Conservation (phyloP, 139 green algal species). For the Nannochloris sp. region DNA sequence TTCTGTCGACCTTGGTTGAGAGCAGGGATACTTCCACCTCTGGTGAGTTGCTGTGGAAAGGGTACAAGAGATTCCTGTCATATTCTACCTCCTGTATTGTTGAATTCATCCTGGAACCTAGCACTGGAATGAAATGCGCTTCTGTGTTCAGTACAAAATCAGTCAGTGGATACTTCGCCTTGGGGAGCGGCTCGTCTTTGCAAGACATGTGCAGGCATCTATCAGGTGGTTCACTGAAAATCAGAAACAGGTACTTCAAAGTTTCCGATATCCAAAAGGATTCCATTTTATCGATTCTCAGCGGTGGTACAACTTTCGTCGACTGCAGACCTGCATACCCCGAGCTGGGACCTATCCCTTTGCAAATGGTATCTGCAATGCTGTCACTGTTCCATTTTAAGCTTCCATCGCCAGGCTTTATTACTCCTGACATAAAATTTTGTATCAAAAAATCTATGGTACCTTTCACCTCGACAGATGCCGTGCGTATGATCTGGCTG, state of each 20-base stretch:
- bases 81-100: too few species aligned
- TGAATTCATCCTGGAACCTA: conserved; percentile 19
- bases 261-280: conserved; percentile 80
- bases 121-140: conserved; percentile 65
- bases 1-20: too few species aligned
- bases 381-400: too few species aligned
- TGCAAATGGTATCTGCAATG: neutral
- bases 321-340: conserved; percentile 55
- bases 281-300: conserved; percentile 67
- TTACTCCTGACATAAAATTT: too few species aligned
- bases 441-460: too few species aligned
- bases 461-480: too few species aligned
- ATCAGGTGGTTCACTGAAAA: conserved; percentile 57
- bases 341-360: conserved; percentile 12
- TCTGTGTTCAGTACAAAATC: conserved; percentile 85
- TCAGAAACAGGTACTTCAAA: conserved; percentile 81
- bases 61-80: too few species aligned
- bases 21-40: too few species aligned
- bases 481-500: too few species aligned
- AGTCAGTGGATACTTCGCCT: conserved; percentile 46
- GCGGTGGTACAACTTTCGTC: conserved; percentile 42
- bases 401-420: too few species aligned
- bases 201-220: conserved; percentile 25
- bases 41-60: too few species aligned
- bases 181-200: neutral